phyloP scores from a whole-genome alignment of 176 grass and related monocot genomes.

The Paspalum notatum region DNA sequence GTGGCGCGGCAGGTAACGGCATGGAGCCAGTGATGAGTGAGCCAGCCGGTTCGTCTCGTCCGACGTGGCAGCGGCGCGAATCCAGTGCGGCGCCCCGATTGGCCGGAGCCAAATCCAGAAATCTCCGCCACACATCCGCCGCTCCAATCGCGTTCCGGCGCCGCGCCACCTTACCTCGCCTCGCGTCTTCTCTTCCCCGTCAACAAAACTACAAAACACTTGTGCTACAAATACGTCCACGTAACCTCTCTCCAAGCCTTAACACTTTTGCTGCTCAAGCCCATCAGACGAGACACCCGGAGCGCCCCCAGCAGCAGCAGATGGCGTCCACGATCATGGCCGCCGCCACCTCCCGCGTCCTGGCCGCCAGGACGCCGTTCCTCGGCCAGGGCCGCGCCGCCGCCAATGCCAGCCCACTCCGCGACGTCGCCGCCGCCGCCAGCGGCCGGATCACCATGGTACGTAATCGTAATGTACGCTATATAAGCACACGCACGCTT shows the following conservation, averaged over 20 bases:
- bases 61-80: slow-evolving; percentile 56
- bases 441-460: slow-evolving; percentile 83
- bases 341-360: slow-evolving; percentile 59
- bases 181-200: background rate
- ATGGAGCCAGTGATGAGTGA: slow-evolving; percentile 24
- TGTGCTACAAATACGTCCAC: slow-evolving; percentile 65
- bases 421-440: slow-evolving; percentile 56
- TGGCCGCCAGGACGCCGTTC: slow-evolving; percentile 54
- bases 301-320: slow-evolving; percentile 7
- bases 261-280: background rate
- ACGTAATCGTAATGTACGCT: background rate
- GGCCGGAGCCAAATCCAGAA: slow-evolving; percentile 68
- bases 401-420: slow-evolving; percentile 48
- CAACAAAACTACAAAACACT: slow-evolving; percentile 40
- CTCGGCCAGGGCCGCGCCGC: slow-evolving; percentile 67
- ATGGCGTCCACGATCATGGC: slow-evolving; percentile 77
- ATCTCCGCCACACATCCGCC: slow-evolving; percentile 61
- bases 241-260: slow-evolving; percentile 1
- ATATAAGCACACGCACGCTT: too few relatives aligned
- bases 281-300: too few relatives aligned
- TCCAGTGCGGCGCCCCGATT: slow-evolving; percentile 54
- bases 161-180: background rate
- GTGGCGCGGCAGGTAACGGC: background rate
- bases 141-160: slow-evolving; percentile 38
- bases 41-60: slow-evolving; percentile 46